Evolutionary conservation across 1,139 yeast species (phyloP), one percentile per base, ranked within the genome.

Genomic region (Saccharomyces hybrid): DNA sequence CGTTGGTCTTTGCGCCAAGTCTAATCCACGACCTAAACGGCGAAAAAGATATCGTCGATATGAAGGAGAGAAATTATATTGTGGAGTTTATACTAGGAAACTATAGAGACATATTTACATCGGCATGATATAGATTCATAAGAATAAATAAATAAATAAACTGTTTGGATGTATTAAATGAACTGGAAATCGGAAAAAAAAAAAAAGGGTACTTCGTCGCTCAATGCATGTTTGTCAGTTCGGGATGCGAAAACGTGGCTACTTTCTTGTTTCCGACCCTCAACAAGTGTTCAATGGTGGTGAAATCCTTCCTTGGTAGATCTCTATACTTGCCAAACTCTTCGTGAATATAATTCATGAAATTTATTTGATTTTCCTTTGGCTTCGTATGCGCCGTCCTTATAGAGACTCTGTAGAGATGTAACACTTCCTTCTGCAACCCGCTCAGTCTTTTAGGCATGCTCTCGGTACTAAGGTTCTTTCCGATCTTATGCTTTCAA

Each of bases 1-100:
- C 96, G 1, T 93, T 95, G 50, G 97, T 93, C 14, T 93, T 93
- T 76, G 96, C 97, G 0, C 99, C 99, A 1, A 89, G 97, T 4
- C 74, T 93, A 53, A 86, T 90, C 0, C 77, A 96, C 57, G 96
- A 90, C 63, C 74, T 78, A 56, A 78, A 83, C 31, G 95, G 96
- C 4, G 90, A 86, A 60, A 80, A 86, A 56, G 99, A 95, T 70
- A 82, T 93, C 71, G 66, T 76, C 55, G 99, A 93, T 69, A 89
- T 90, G 89, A 88, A 86, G 29, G 79, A 82, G 55, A 79, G 95
- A 67, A 89, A 88, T 63, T 86, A 82, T 51, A 82, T 85, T 44
- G 86, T 95, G 4, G 97, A 90, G 69, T 78, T 86, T 63, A 72
- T 91, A 64, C 78, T 90, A 58, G 80, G 77, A 54, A 76, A 85